Evolutionary conservation across 257 asterid genomes (phyloP).

Genomic region (Solanum raphanifolium): DNA sequence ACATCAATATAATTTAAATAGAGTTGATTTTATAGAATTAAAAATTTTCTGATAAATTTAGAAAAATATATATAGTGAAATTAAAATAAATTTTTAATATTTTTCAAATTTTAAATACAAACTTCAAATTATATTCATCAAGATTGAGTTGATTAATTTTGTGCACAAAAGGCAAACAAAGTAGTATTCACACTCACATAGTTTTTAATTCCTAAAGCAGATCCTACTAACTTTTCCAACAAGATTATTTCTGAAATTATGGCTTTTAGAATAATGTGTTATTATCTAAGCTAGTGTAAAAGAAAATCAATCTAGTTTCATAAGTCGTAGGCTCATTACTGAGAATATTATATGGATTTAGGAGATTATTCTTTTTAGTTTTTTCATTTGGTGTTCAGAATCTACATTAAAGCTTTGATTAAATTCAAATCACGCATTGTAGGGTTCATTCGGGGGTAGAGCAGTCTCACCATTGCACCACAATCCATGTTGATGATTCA

Average conservation of each 20-base stretch:
- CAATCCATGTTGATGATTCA: too few species aligned
- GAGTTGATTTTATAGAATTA: neutral
- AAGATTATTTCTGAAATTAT: neutral
- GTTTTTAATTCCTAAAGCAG: neutral
- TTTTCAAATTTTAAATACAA: neutral
- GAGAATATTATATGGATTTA: too few species aligned
- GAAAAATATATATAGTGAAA: neutral
- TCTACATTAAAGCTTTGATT: too few species aligned
- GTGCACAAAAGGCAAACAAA: neutral
- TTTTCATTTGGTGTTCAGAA: fast-evolving
- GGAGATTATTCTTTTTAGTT: too few species aligned
- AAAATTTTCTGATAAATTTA: neutral
- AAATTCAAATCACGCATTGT: too few species aligned
- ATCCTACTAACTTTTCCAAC: neutral
- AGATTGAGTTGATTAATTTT: neutral
- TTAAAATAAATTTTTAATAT: neutral
- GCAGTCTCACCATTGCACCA: too few species aligned
- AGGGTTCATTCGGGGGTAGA: fast-evolving
- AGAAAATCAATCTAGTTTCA: neutral
- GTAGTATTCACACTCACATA: neutral
- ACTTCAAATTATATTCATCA: neutral
- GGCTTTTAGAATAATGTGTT: neutral
- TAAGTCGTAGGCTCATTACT: neutral
- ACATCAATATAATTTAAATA: neutral
- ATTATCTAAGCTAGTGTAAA: neutral